A percentile compares a stretch with the other conserved stretches of the same genome.
Conservation (phyloP, 352 stramenopile genomes). For the Salisapilia sapeloensis region DNA sequence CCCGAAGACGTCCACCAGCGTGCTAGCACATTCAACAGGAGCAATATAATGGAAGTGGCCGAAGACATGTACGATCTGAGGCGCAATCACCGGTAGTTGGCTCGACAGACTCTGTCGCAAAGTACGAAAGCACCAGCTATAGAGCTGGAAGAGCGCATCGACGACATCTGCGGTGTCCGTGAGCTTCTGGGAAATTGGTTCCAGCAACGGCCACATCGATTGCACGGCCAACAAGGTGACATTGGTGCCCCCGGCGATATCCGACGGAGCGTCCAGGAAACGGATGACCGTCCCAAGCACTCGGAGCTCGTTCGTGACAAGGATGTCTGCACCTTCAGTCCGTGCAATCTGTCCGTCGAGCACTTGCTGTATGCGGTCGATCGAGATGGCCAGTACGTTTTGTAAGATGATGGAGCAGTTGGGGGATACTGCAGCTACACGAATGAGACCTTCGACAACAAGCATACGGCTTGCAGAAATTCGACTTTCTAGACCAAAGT, state of each 20-base stretch:
- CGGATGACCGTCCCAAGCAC: conserved; percentile 45
- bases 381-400: conserved; percentile 19
- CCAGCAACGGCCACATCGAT: conserved; percentile 37
- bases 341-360: too few species aligned
- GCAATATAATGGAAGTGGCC: conserved; percentile 27
- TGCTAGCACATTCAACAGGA: conserved; percentile 42
- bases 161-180: conserved; percentile 22
- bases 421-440: conserved; percentile 19
- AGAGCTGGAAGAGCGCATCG: conserved; percentile 44
- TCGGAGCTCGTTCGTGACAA: conserved; percentile 39
- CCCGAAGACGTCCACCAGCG: conserved; percentile 53
- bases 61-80: conserved; percentile 41
- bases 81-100: conserved; percentile 27
- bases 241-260: conserved; percentile 22
- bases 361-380: conserved; percentile 27
- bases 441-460: conserved; percentile 47
- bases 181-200: conserved; percentile 18
- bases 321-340: conserved; percentile 4
- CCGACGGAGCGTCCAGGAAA: conserved; percentile 38
- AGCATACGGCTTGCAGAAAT: conserved; percentile 44
- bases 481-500: too few species aligned
- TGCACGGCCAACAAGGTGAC: conserved; percentile 29
- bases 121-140: conserved; percentile 57
- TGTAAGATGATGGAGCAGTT: conserved; percentile 36
- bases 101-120: conserved; percentile 30